phyloP scores from a whole-genome alignment of 2,329 filamentous ascomycete genomes.

The Fusarium gaditjirri region DNA sequence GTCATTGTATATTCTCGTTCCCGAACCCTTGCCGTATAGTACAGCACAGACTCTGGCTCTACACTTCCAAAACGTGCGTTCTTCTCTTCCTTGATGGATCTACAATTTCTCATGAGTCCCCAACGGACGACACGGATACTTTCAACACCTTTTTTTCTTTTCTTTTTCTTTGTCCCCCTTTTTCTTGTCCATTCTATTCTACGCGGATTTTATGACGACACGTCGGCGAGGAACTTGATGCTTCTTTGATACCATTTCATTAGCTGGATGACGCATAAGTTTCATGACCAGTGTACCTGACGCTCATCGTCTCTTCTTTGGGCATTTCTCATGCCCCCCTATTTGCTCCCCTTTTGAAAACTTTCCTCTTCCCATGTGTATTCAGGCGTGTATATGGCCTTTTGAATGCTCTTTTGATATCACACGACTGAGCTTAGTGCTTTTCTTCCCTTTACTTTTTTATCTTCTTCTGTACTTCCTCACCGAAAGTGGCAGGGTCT shows the following conservation, averaged over 20 bases:
- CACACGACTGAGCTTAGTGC: constrained; percentile 40
- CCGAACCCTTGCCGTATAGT: constrained; percentile 7
- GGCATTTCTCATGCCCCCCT: constrained; percentile 19
- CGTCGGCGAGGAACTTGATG: constrained; percentile 41
- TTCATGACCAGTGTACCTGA: constrained; percentile 40
- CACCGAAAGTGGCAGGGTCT: constrained; percentile 31
- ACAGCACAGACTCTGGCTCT: constrained; percentile 12
- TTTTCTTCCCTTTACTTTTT: constrained; percentile 31
- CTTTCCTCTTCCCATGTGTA: constrained; percentile 25
- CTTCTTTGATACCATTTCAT: constrained; percentile 47
- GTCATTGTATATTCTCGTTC: constrained; percentile 14
- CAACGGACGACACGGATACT: constrained; percentile 22
- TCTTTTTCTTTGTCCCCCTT: constrained; percentile 7
- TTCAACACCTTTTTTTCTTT: background rate
- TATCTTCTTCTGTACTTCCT: constrained; percentile 32
- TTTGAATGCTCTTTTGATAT: constrained; percentile 35
- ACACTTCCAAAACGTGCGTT: constrained; percentile 14
- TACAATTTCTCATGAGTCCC: constrained; percentile 34
- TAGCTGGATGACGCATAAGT: constrained; percentile 42
- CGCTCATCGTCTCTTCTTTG: constrained; percentile 37
- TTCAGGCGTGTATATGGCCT: constrained; percentile 17
- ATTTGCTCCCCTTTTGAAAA: constrained; percentile 31
- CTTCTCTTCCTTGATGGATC: constrained; percentile 28
- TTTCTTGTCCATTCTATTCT: constrained; percentile 8
- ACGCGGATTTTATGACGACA: constrained; percentile 40